A percentile compares a stretch with the other conserved stretches of the same genome.
Conservation (phyloP, 768 basidiomycete genomes). For the Russula sp. region DNA sequence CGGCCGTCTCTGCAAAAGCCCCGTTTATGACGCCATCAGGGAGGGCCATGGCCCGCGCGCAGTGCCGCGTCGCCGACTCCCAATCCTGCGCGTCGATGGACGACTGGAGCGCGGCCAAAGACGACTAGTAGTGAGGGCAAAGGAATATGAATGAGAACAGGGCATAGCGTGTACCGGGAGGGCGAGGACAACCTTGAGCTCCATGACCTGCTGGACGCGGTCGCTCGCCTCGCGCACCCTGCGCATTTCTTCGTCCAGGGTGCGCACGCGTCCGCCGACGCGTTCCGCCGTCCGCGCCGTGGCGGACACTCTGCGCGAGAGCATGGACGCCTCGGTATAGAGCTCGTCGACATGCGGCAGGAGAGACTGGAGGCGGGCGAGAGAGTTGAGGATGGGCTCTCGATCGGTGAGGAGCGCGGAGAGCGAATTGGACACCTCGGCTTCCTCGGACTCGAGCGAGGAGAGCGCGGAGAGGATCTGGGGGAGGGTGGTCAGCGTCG, state of each 20-base stretch:
- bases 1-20: slow-evolving; percentile 78
- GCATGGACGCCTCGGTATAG: slow-evolving; percentile 46
- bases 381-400: slow-evolving; percentile 56
- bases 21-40: slow-evolving; percentile 74
- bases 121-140: slow-evolving; percentile 41
- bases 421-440: slow-evolving; percentile 67
- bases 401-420: slow-evolving; percentile 62
- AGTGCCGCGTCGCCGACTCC: slow-evolving; percentile 91
- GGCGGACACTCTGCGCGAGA: slow-evolving; percentile 54
- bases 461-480: slow-evolving; percentile 75
- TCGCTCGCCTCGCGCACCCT: slow-evolving; percentile 88
- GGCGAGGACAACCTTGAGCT: slow-evolving; percentile 69
- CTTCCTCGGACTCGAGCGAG: slow-evolving; percentile 68
- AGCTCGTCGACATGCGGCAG: slow-evolving; percentile 59
- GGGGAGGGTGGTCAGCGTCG: slow-evolving; percentile 49
- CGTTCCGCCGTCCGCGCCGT: slow-evolving; percentile 79
- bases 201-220: slow-evolving; percentile 87
- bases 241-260: slow-evolving; percentile 90
- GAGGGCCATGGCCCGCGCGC: slow-evolving; percentile 84
- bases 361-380: slow-evolving; percentile 56
- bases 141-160: neutral
- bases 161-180: neutral
- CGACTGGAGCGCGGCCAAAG: slow-evolving; percentile 49
- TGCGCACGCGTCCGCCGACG: slow-evolving; percentile 85
- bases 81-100: slow-evolving; percentile 82